These are phyloP conservation scores for Datisca glomerata DNA, from an alignment of 306 rosid species.

Conservation along the genomic window DNA sequence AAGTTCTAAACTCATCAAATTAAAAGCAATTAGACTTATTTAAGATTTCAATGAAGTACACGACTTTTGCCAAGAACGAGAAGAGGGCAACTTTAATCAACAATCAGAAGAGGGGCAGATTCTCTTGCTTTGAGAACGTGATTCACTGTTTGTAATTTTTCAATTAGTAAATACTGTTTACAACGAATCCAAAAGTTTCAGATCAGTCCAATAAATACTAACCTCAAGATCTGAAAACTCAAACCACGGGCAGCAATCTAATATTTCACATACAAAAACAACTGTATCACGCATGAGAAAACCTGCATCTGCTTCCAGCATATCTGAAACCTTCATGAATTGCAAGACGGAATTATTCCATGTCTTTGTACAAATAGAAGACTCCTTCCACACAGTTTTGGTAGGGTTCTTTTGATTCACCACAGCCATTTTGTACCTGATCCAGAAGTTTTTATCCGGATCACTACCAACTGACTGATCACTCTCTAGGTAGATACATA, in stretches of 20 bases:
- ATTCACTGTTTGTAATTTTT: too few relatives aligned
- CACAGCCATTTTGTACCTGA: constrained; percentile 93
- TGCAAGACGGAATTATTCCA: constrained; percentile 99
- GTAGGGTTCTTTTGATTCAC: constrained; percentile 88
- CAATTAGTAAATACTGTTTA: too few relatives aligned
- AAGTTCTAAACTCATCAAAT: too few relatives aligned
- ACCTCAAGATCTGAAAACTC: constrained; percentile 99
- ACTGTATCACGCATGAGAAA: constrained; percentile 92
- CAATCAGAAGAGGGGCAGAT: too few relatives aligned
- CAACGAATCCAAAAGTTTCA: neutral
- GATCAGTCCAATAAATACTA: constrained; percentile 22
- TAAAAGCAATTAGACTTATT: too few relatives aligned
- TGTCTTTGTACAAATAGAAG: constrained; percentile 95
- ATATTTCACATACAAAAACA: constrained; percentile 93
- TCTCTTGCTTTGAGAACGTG: too few relatives aligned
- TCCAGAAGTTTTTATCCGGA: constrained; percentile 98
- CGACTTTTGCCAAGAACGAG: too few relatives aligned
- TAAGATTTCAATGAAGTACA: too few relatives aligned
- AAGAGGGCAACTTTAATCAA: too few relatives aligned
- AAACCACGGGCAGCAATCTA: constrained; percentile 99
- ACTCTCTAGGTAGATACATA: constrained; percentile 97
- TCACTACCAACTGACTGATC: constrained; percentile 93
- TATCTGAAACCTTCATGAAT: constrained; percentile 98
- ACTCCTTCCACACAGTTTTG: constrained; percentile 98
- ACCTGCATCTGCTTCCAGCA: constrained; percentile 95